These are phyloP conservation scores for Chrysoporthe cubensis DNA, from an alignment of 2,329 filamentous ascomycete genomes.

Conservation along the genomic window DNA sequence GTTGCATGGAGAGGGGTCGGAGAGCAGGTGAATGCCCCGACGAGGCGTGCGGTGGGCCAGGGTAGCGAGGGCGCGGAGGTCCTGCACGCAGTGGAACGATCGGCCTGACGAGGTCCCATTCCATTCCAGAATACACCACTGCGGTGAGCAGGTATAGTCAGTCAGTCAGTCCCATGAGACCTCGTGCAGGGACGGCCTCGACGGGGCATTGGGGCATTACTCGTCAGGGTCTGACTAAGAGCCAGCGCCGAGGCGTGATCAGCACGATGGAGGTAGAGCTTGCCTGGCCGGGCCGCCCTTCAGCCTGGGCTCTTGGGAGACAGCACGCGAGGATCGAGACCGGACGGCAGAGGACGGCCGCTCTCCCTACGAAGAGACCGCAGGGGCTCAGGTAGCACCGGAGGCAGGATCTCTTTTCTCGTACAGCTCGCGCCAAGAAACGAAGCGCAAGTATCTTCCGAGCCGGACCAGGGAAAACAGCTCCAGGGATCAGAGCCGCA, in stretches of 20 bases:
- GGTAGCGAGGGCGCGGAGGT: neutral
- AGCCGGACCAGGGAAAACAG: neutral
- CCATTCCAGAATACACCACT: neutral
- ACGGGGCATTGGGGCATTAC: too few species aligned
- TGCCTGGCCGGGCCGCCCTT: neutral
- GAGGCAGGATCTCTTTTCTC: neutral
- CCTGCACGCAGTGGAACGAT: too few species aligned
- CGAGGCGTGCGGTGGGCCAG: too few species aligned
- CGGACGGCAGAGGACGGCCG: neutral
- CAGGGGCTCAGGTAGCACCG: neutral
- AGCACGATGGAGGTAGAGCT: neutral
- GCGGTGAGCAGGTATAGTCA: neutral
- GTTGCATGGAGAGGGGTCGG: conserved; percentile 5
- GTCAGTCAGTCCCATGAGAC: neutral
- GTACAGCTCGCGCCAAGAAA: neutral
- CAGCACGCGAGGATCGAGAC: neutral
- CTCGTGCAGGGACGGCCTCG: too few species aligned
- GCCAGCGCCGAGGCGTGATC: neutral
- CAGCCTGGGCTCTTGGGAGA: neutral
- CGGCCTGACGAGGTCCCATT: neutral
- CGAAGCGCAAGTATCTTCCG: neutral
- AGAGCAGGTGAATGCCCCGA: neutral
- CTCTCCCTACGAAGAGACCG: neutral
- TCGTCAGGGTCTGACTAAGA: too few species aligned
- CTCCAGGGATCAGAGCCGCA: neutral